phyloP scores from a whole-genome alignment of 2,329 filamentous ascomycete species.

The Davidsoniella virescens region DNA sequence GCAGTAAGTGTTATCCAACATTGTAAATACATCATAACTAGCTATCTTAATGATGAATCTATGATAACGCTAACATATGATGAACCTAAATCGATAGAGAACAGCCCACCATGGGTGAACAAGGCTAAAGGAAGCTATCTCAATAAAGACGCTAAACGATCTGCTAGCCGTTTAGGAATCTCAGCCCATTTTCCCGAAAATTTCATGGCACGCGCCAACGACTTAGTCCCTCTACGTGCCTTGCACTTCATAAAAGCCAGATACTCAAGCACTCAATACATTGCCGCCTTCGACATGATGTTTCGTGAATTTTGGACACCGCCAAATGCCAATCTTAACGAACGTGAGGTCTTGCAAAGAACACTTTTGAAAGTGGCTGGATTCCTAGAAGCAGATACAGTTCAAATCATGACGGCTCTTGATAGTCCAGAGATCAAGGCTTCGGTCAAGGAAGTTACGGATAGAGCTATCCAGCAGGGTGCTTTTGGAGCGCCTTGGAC shows the following conservation, averaged over 20 bases:
- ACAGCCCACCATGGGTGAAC: conserved; percentile 58
- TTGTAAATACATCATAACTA: neutral
- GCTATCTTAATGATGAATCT: neutral
- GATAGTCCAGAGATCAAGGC: conserved; percentile 29
- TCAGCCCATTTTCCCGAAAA: conserved; percentile 23
- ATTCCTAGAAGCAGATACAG: conserved; percentile 28
- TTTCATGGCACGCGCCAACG: conserved; percentile 28
- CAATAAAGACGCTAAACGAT: conserved; percentile 24
- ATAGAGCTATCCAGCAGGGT: conserved; percentile 43
- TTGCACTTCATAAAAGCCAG: conserved; percentile 49
- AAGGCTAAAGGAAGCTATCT: conserved; percentile 50
- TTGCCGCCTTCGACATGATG: conserved; percentile 36
- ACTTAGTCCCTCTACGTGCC: conserved; percentile 43
- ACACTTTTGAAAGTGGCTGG: conserved; percentile 22
- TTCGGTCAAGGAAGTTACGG: conserved; percentile 38
- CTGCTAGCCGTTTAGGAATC: conserved; percentile 24
- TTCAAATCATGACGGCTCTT: conserved; percentile 37
- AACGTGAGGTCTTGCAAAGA: conserved; percentile 30
- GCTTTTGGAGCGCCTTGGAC: conserved; percentile 69
- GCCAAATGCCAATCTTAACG: conserved; percentile 41
- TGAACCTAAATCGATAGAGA: conserved; percentile 30
- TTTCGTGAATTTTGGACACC: conserved; percentile 47
- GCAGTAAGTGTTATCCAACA: conserved; percentile 24
- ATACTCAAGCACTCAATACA: conserved; percentile 32
- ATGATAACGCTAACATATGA: neutral